These are phyloP conservation scores for Albifimbria verrucaria DNA, from an alignment of 2,329 filamentous ascomycete species.

Conservation along the genomic window DNA sequence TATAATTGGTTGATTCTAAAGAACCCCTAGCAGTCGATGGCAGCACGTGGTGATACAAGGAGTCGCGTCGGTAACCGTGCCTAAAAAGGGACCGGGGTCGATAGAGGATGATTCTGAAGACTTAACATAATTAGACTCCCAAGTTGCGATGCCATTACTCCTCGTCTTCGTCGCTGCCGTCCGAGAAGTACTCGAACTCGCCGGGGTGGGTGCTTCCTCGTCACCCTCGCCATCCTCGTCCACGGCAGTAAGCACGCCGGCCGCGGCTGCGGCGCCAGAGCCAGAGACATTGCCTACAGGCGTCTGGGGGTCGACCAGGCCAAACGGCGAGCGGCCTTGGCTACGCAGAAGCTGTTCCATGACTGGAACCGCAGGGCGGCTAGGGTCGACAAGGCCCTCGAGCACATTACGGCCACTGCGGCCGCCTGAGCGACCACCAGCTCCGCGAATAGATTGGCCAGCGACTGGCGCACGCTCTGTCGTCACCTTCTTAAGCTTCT, in stretches of 20 bases:
- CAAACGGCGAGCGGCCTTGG: slow-evolving; percentile 31
- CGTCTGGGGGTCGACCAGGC: slow-evolving; percentile 22
- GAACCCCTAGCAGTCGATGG: no score
- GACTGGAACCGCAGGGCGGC: slow-evolving; percentile 28
- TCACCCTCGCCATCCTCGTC: slow-evolving; percentile 78
- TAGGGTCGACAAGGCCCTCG: slow-evolving; percentile 30
- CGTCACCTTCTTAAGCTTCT: slow-evolving; percentile 83
- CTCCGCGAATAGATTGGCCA: slow-evolving; percentile 26
- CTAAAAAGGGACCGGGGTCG: no score
- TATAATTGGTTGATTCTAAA: no score
- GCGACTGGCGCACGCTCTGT: slow-evolving; percentile 60
- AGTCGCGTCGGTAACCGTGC: no score
- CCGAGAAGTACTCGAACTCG: slow-evolving; percentile 78
- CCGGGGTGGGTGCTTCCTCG: slow-evolving; percentile 68
- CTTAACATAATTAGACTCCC: no score
- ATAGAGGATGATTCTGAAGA: no score
- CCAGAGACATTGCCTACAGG: slow-evolving; percentile 35
- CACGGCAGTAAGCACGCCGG: slow-evolving; percentile 78
- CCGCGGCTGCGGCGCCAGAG: slow-evolving; percentile 65
- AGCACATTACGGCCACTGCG: slow-evolving; percentile 30
- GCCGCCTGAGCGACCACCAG: slow-evolving; percentile 29
- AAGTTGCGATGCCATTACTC: no score
- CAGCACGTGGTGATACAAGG: no score
- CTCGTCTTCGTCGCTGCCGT: slow-evolving; percentile 48
- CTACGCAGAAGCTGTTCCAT: slow-evolving; percentile 42